A percentile compares a stretch with the other conserved stretches of the same genome.
phyloP scores from a whole-genome alignment of 2,329 filamentous ascomycete species.

The Trematosphaeria pertusa region DNA sequence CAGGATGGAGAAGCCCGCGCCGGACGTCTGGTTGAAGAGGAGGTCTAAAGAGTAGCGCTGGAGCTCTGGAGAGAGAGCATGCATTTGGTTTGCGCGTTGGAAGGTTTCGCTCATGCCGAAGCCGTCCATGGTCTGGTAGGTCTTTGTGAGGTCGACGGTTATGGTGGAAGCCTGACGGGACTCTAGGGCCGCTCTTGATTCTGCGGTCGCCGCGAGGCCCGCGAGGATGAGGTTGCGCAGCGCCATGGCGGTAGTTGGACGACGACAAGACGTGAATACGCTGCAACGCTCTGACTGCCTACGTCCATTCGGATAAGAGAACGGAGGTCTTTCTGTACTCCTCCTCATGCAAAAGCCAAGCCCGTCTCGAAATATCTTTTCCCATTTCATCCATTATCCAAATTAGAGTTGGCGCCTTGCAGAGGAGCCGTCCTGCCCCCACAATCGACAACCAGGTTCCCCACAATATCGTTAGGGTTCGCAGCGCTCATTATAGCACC shows the following conservation, averaged over 20 bases:
- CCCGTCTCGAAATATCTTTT: neutral
- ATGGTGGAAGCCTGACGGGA: conserved; percentile 37
- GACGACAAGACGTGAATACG: neutral
- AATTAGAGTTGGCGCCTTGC: conserved; percentile 9
- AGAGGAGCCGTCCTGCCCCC: neutral
- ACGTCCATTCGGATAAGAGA: neutral
- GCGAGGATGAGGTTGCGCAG: conserved; percentile 11
- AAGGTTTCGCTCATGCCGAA: conserved; percentile 58
- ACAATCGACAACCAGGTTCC: conserved; percentile 5
- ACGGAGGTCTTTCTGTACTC: neutral
- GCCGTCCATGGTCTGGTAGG: conserved; percentile 56
- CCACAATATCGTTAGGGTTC: neutral
- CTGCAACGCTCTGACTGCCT: neutral
- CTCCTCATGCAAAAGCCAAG: conserved; percentile 9
- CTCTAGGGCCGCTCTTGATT: conserved; percentile 7
- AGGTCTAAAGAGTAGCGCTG: conserved; percentile 53
- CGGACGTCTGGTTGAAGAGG: conserved; percentile 55
- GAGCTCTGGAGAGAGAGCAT: conserved; percentile 45
- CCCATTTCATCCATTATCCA: conserved; percentile 14
- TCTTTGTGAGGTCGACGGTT: conserved; percentile 53
- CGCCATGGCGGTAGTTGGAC: conserved; percentile 14
- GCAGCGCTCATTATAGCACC: neutral
- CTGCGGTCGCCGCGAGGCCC: conserved; percentile 10
- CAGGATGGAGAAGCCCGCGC: conserved; percentile 55
- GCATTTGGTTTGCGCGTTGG: conserved; percentile 55